These are phyloP conservation scores for Coniochaeta hoffmannii DNA, from an alignment of 2,329 filamentous ascomycete species.

Conservation along the genomic window DNA sequence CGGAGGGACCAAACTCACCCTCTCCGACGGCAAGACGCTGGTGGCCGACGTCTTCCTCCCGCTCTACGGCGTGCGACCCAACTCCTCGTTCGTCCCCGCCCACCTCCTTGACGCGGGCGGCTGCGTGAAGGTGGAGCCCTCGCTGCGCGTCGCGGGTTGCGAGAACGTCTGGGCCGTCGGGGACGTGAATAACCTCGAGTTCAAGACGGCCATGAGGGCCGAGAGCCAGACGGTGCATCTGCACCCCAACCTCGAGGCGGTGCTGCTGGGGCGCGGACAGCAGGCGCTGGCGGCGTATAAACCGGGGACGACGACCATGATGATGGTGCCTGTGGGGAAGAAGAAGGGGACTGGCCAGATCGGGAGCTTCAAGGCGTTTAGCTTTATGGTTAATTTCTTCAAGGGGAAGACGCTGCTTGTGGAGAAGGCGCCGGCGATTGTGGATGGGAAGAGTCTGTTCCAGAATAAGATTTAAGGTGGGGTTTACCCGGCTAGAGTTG, in stretches of 20 bases:
- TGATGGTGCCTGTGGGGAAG: slow-evolving; percentile 16
- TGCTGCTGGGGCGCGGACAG: slow-evolving; percentile 9
- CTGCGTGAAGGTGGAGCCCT: slow-evolving; percentile 14
- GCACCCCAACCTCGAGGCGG: slow-evolving; percentile 14
- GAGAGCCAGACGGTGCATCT: slow-evolving; percentile 17
- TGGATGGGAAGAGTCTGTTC: neutral
- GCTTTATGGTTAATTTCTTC: slow-evolving; percentile 14
- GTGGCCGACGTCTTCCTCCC: slow-evolving; percentile 38
- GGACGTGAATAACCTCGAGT: slow-evolving; percentile 20
- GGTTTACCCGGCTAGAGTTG: too few species aligned
- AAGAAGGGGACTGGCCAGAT: slow-evolving; percentile 19
- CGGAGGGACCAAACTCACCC: slow-evolving; percentile 4
- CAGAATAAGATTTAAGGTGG: neutral
- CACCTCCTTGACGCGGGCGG: slow-evolving; percentile 17
- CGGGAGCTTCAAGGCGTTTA: slow-evolving; percentile 13
- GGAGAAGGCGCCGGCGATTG: neutral
- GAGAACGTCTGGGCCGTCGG: slow-evolving; percentile 22
- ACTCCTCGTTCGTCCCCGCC: slow-evolving; percentile 26
- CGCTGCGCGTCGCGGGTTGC: slow-evolving; percentile 18
- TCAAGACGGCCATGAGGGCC: slow-evolving; percentile 11
- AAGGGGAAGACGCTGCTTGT: slow-evolving; percentile 12
- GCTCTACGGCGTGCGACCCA: slow-evolving; percentile 35
- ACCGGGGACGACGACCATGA: slow-evolving; percentile 9
- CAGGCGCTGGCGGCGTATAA: slow-evolving; percentile 9
- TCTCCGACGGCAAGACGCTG: slow-evolving; percentile 20